These are phyloP conservation scores for Geosiphon pyriformis DNA, from an alignment of 192 early-diverging fungal genomes.

Conservation along the genomic window DNA sequence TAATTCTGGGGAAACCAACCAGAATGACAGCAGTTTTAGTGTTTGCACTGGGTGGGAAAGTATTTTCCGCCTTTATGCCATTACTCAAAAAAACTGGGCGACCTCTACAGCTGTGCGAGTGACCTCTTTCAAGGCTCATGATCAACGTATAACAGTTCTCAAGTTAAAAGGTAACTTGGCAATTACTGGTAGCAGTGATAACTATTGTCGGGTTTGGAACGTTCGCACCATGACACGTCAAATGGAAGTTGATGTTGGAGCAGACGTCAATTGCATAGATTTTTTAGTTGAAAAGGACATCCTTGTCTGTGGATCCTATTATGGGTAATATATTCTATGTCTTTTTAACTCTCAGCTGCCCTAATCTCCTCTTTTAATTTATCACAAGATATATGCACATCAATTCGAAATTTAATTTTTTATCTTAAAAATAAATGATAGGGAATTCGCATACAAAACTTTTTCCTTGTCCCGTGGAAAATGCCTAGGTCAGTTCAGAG, in stretches of 20 bases:
- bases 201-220: conserved; percentile 6
- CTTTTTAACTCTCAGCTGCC: no score
- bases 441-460: conserved; percentile 4
- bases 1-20: background rate
- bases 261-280: conserved; percentile 9
- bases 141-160: background rate
- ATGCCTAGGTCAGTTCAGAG: background rate
- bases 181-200: conserved; percentile 1
- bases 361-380: background rate
- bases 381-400: background rate
- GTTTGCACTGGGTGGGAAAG: conserved; percentile 8
- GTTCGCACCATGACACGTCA: background rate
- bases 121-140: background rate
- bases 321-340: conserved; percentile 6
- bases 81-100: background rate
- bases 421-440: background rate
- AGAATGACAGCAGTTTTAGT: background rate
- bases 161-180: conserved; percentile 10
- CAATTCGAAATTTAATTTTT: background rate
- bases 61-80: background rate
- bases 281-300: conserved; percentile 7
- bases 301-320: conserved; percentile 9
- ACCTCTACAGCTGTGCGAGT: background rate
- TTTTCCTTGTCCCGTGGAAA: conserved; percentile 10
- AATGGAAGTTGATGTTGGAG: background rate